Conservation (phyloP, 225 moss, liverwort and hornwort genomes). For the Polytrichum commune region DNA sequence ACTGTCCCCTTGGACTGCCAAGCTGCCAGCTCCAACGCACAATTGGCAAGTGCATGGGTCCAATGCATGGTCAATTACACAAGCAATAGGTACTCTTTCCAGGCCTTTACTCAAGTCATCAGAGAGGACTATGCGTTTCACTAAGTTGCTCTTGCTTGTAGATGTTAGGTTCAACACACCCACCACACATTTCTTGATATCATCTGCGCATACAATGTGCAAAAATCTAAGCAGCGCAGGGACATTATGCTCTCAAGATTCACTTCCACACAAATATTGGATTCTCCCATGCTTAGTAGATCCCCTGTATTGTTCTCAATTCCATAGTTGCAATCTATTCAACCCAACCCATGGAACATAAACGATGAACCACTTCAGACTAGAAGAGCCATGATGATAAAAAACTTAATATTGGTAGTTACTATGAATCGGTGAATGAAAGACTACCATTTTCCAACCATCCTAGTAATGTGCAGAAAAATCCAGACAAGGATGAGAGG, state of each 20-base stretch:
- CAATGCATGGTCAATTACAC: slow-evolving; percentile 77
- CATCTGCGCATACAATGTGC: slow-evolving; percentile 22
- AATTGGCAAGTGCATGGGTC: slow-evolving; percentile 50
- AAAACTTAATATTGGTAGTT: too few relatives aligned
- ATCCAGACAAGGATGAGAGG: too few relatives aligned
- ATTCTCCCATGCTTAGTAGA: too few relatives aligned
- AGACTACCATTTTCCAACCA: too few relatives aligned
- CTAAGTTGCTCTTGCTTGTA: slow-evolving; percentile 19
- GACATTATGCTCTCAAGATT: not conserved
- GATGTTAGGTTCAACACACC: slow-evolving; percentile 12
- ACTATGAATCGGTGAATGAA: too few relatives aligned
- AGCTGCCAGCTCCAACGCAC: slow-evolving; percentile 35
- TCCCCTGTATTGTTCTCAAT: too few relatives aligned
- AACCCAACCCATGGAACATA: too few relatives aligned
- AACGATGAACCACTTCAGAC: too few relatives aligned
- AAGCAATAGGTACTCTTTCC: slow-evolving; percentile 85
- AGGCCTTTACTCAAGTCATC: slow-evolving; percentile 78
- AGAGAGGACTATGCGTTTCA: slow-evolving; percentile 38
- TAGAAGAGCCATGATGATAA: too few relatives aligned
- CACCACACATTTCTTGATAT: slow-evolving; percentile 18
- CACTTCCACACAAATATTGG: not conserved
- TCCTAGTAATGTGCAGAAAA: too few relatives aligned
- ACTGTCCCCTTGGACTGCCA: slow-evolving; percentile 38
- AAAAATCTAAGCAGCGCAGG: not conserved
- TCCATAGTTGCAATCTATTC: too few relatives aligned